Evolutionary conservation across 1,284 basidiomycete genomes (phyloP), one percentile per base, ranked within the genome.

Genomic region (Moesziomyces parantarcticus): DNA sequence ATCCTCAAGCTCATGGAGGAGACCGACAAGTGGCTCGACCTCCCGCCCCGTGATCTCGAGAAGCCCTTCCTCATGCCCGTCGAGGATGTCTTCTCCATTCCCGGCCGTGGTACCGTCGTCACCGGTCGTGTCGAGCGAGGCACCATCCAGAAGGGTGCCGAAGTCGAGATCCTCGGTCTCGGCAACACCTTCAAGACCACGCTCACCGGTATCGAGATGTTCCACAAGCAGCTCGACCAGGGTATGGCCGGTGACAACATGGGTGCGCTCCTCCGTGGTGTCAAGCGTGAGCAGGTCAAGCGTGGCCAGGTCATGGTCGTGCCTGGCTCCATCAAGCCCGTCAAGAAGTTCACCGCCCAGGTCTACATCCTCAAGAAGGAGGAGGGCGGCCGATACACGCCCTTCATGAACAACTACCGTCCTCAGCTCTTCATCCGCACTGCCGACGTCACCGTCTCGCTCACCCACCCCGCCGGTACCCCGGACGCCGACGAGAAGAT

Each of bases 181-280:
- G 96, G 95, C 63, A 86, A 87, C 58, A 87, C 87, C 65, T 86
- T 94, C 85, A 98, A 97, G 89, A 97, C 96, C 14, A 96, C 92
- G 34, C 87, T 99, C 61, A 99, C 95, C 77, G 95, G 95, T 78
- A 94, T 98, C 83, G 96, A 99, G 86, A 98, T 97, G 93, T 99
- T 99, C 91, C 95, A 97, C 89, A 98, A 97, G 88, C 97, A 99
- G 87, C 89, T 99, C 68, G 97, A 99, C 58, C 90, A 94, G 66
- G 96, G 94, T 72, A 93, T 98, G 86, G 96, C 97, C 76, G 97
- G 97, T 84, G 97, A 99, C 87, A 99, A 99, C 88, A 98, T 98
- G 94, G 97, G 97, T 81, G 93, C 92, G 63, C 88, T 99, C 48
- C 90, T 99, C 57, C 93, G 97, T 86, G 95, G 97, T 85, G 87